Evolutionary conservation across 1,139 yeast genomes (phyloP).

Genomic region (Magnusiomyces suaveolens): DNA sequence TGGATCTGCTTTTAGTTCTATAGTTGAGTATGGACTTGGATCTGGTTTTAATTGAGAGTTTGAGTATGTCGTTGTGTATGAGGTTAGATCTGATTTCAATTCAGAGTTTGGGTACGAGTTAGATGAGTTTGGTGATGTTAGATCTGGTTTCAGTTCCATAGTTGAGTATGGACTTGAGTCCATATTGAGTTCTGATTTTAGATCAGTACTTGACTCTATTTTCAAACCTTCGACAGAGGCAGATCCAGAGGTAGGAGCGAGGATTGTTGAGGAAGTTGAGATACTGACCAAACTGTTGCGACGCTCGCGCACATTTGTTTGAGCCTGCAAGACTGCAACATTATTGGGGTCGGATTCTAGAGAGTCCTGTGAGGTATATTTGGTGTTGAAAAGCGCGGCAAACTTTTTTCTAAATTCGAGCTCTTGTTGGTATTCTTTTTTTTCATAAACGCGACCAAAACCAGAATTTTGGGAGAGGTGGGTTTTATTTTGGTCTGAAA

Average conservation of each 20-base stretch:
- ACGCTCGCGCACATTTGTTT: neutral
- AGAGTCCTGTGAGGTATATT: too few relatives aligned
- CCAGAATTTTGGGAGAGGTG: too few relatives aligned
- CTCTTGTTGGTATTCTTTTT: neutral
- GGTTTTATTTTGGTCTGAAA: neutral
- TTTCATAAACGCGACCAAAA: neutral
- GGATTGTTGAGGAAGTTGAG: neutral
- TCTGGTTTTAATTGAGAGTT: too few relatives aligned
- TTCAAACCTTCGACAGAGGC: too few relatives aligned
- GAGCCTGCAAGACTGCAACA: neutral
- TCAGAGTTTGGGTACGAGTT: too few relatives aligned
- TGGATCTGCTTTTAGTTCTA: neutral
- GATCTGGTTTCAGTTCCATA: neutral
- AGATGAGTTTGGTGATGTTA: too few relatives aligned
- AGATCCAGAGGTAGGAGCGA: neutral
- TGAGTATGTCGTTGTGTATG: too few relatives aligned
- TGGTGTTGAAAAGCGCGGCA: neutral
- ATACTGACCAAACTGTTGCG: neutral
- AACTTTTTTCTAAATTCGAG: neutral
- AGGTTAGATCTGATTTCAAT: too few relatives aligned
- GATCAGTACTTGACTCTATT: neutral
- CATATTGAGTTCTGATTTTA: neutral
- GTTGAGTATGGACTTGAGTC: neutral
- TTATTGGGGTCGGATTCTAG: neutral
- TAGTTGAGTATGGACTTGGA: too few relatives aligned